Evolutionary conservation across 495 filamentous ascomycete species (phyloP).

Genomic region (Talaromyces wortmannii): DNA sequence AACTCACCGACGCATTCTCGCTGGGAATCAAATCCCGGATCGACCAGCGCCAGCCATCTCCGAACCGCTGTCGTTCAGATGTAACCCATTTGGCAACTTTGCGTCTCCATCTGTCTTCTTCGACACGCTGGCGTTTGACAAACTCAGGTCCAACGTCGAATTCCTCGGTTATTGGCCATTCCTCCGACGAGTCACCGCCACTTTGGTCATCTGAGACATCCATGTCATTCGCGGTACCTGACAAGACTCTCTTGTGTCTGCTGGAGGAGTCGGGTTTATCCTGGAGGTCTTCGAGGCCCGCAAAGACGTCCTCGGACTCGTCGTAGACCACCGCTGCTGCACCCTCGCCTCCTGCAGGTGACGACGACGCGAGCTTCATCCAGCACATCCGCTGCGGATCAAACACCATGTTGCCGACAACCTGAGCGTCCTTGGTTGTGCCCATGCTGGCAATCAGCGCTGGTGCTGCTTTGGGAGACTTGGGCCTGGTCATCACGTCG

Average conservation of each 20-base stretch:
- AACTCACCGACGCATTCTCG: background rate
- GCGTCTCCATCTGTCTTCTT: slow-evolving; percentile 84
- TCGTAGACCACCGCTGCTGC: slow-evolving; percentile 25
- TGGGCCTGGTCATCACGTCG: slow-evolving; percentile 42
- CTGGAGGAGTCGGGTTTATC: slow-evolving; percentile 36
- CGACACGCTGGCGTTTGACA: slow-evolving; percentile 76
- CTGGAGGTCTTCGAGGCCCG: slow-evolving; percentile 62
- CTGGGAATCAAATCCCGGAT: slow-evolving; percentile 37
- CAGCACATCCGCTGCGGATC: slow-evolving; percentile 95
- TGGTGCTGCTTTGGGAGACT: slow-evolving; percentile 62
- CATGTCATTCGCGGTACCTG: slow-evolving; percentile 23
- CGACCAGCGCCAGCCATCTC: slow-evolving; percentile 47
- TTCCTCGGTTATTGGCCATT: slow-evolving; percentile 87
- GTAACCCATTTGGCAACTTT: slow-evolving; percentile 73
- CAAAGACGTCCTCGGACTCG: slow-evolving; percentile 72
- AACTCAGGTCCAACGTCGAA: slow-evolving; percentile 97
- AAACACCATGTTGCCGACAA: slow-evolving; percentile 94
- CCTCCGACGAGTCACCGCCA: slow-evolving; percentile 47
- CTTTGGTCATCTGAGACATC: slow-evolving; percentile 46
- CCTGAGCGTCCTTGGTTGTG: slow-evolving; percentile 67
- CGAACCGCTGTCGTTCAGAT: slow-evolving; percentile 33
- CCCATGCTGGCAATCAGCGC: slow-evolving; percentile 91
- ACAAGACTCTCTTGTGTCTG: slow-evolving; percentile 22
- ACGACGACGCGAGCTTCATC: slow-evolving; percentile 59
- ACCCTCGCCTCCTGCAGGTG: slow-evolving; percentile 15